Evolutionary conservation across 2,329 filamentous ascomycete genomes (phyloP).

Genomic region (Hypomyces perniciosus): DNA sequence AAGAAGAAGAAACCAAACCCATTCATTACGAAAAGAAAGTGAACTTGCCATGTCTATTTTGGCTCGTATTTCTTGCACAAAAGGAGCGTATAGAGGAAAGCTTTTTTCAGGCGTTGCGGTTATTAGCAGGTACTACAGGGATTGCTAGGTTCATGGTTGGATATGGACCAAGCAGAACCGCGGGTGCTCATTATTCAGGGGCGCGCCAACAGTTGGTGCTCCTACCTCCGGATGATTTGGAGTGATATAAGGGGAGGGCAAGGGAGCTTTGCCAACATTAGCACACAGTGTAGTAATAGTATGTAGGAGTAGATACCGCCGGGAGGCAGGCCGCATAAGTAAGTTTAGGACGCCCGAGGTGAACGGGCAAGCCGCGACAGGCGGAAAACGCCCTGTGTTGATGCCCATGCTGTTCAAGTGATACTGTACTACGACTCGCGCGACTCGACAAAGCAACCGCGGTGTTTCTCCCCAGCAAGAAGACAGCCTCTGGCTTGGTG

Average conservation of each 20-base stretch:
- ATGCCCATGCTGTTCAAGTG: neutral
- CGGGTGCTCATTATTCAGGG: neutral
- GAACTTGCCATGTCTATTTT: neutral
- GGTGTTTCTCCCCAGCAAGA: neutral
- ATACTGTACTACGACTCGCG: too few relatives aligned
- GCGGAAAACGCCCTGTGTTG: neutral
- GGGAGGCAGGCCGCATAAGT: neutral
- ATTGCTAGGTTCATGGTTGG: neutral
- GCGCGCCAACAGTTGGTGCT: too few relatives aligned
- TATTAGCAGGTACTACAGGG: neutral
- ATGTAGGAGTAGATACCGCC: neutral
- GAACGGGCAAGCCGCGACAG: neutral
- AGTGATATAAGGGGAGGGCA: neutral
- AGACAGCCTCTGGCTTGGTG: neutral
- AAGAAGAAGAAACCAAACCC: slow-evolving; percentile 39
- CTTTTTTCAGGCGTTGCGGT: neutral
- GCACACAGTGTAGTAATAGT: neutral
- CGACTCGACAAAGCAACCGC: too few relatives aligned
- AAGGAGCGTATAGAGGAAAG: neutral
- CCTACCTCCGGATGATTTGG: neutral
- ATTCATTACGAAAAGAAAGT: slow-evolving; percentile 38
- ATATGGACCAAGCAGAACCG: neutral
- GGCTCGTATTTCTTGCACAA: neutral
- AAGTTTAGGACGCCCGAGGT: neutral
- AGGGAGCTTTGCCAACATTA: neutral